Evolutionary conservation across 2,329 filamentous ascomycete species (phyloP), one percentile per base, ranked within the genome.

Genomic region (Diplocarpon mali): DNA sequence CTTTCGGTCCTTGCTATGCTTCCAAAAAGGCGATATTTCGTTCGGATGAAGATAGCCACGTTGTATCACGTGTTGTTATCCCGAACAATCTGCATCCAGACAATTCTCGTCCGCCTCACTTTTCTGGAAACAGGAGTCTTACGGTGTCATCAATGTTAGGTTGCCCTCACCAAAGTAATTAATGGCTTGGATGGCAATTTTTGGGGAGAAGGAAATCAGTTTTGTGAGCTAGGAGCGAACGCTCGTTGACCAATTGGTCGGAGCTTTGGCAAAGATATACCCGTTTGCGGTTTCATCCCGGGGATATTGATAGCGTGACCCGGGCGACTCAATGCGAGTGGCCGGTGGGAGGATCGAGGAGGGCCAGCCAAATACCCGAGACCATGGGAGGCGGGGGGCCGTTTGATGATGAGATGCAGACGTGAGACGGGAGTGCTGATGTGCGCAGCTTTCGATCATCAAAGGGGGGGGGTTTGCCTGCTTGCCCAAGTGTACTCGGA

Each of bases 331-430:
- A 36, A 45, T 47, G 47, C 27, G 16, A 16, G 30, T 32, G 30
- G 35, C 31, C 35, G 39, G 39, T 42, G 44, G 16, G 42, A 38
- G 35, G 35, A 10, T 39, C 16, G 27, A 11, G 20, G 38, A 35
- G 35, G 6, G 15, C 29, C 38, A 17, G 31, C 29, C 15, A 27
- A 17, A 24, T 35, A 17, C 20, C 20, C 20, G 11, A 40, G 12
- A 29, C 34, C 12, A 34, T 39, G 35, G n/a, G 41, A 49, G 31
- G 24, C 30, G 39, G 42, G 15, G 30, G 30, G 29, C n/a, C 32
- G 53, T 48, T 50, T 50, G 43, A 53, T 50, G 43, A 53, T 27
- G 42, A 51, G 44, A 40, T 29, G 14, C 24, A 36, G 20, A 46
- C 40, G 47, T 52, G 48, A 52, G 47, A 54, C 44, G 48, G 38